These are phyloP conservation scores for Tephrocybe sp. DNA, from an alignment of 768 basidiomycete species.

Conservation along the genomic window DNA sequence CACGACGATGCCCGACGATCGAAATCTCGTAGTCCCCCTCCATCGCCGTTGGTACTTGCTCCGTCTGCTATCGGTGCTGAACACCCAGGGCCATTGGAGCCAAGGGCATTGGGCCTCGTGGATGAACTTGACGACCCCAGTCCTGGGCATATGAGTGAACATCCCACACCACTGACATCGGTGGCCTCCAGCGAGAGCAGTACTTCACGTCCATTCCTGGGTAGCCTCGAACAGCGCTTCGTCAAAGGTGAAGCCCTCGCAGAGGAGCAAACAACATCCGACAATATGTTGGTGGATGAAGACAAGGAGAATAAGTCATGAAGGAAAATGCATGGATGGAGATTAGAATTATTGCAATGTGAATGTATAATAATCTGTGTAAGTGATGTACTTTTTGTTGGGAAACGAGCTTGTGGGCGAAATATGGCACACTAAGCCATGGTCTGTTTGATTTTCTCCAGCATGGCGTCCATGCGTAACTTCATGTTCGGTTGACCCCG, in stretches of 20 bases:
- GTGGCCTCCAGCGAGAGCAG: constrained; percentile 44
- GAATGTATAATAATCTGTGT: constrained; percentile 1
- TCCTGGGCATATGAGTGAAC: constrained; percentile 82
- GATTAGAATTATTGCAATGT: constrained; percentile 4
- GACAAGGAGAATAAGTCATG: constrained; percentile 47
- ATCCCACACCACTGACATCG: constrained; percentile 65
- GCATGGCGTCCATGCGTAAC: constrained; percentile 79
- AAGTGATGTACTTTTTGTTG: constrained; percentile 13
- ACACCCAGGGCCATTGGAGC: constrained; percentile 34
- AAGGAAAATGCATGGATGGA: no score
- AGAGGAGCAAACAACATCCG: constrained; percentile 29
- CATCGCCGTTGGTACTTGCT: constrained; percentile 62
- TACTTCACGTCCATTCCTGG: constrained; percentile 45
- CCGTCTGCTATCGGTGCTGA: constrained; percentile 31
- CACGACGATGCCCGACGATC: constrained; percentile 81
- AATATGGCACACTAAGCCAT: constrained; percentile 24
- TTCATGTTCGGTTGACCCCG: constrained; percentile 70
- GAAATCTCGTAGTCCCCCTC: constrained; percentile 75
- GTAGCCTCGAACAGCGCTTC: constrained; percentile 61
- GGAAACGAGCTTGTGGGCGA: no score
- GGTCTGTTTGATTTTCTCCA: constrained; percentile 81
- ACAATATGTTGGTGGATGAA: constrained; percentile 51
- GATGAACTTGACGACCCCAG: constrained; percentile 84
- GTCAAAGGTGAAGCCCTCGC: constrained; percentile 45
- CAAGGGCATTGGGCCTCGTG: constrained; percentile 69